Evolutionary conservation across 208 protist genomes (phyloP).

Genomic region (Wallacemonas sp.): DNA sequence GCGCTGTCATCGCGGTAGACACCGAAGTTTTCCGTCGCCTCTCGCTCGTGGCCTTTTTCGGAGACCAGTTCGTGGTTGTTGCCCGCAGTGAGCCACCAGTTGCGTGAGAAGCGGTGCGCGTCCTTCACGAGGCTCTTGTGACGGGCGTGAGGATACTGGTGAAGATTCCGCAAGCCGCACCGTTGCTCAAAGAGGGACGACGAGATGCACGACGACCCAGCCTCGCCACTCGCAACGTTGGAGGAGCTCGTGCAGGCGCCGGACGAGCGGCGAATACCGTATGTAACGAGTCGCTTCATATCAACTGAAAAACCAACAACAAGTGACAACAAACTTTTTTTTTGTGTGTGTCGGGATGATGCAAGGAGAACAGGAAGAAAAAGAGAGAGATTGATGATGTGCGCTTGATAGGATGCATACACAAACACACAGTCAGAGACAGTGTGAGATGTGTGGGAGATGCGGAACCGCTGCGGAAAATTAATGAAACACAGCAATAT

Average conservation of each 20-base stretch:
- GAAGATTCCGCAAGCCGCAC: slow-evolving; percentile 77
- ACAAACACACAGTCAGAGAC: too few species aligned
- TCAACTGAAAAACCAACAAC: too few species aligned
- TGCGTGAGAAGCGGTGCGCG: slow-evolving; percentile 66
- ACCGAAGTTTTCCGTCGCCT: slow-evolving; percentile 86
- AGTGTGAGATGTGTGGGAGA: too few species aligned
- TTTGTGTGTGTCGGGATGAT: too few species aligned
- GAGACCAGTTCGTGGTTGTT: slow-evolving; percentile 90
- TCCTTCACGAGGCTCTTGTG: slow-evolving; percentile 90
- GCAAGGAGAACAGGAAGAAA: too few species aligned
- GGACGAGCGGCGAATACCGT: background rate
- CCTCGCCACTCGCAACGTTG: background rate
- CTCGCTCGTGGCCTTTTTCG: slow-evolving; percentile 80
- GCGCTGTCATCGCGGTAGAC: slow-evolving; percentile 71
- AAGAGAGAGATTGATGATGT: too few species aligned
- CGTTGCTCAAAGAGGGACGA: slow-evolving; percentile 42
- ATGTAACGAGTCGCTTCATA: background rate
- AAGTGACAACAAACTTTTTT: too few species aligned
- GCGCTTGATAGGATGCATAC: too few species aligned
- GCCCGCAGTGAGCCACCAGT: slow-evolving; percentile 78
- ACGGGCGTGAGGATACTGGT: slow-evolving; percentile 84
- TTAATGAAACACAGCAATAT: too few species aligned
- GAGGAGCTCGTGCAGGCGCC: background rate
- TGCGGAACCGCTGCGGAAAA: too few species aligned
- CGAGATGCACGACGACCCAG: background rate